phyloP scores from a whole-genome alignment of 2,329 filamentous ascomycete species.

The Colletotrichum sp. region DNA sequence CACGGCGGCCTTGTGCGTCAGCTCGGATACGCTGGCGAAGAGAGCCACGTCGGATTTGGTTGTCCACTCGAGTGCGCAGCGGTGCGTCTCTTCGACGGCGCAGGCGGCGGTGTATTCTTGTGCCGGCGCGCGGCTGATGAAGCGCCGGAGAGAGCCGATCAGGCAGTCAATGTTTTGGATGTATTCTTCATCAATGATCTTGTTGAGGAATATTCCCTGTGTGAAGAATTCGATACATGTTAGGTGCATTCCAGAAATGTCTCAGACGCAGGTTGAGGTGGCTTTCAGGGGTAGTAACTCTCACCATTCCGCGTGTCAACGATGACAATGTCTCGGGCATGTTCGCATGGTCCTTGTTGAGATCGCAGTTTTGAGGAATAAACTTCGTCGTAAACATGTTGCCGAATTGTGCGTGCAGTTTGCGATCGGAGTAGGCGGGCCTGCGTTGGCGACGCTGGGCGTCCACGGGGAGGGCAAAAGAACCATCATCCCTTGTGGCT shows the following conservation, averaged over 20 bases:
- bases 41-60: neutral
- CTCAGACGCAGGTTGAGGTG: slow-evolving; percentile 1
- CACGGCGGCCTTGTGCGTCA: slow-evolving; percentile 20
- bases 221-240: neutral
- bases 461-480: slow-evolving; percentile 17
- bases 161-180: slow-evolving; percentile 9
- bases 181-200: slow-evolving; percentile 19
- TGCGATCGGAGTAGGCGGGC: slow-evolving; percentile 5
- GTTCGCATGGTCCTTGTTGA: slow-evolving; percentile 16
- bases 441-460: neutral
- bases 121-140: slow-evolving; percentile 7
- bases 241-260: neutral
- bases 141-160: slow-evolving; percentile 10
- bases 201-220: slow-evolving; percentile 22
- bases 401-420: slow-evolving; percentile 1
- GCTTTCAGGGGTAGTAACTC: neutral
- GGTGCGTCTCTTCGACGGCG: slow-evolving; percentile 21
- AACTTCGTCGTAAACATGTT: slow-evolving; percentile 14
- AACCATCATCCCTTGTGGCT: slow-evolving; percentile 20
- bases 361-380: neutral
- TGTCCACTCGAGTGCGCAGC: slow-evolving; percentile 17
- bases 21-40: slow-evolving; percentile 13
- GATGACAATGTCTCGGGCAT: slow-evolving; percentile 20
- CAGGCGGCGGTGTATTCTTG: slow-evolving; percentile 9
- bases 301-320: slow-evolving; percentile 18